Percentiles rank a stretch among this genome's conserved stretches.
phyloP scores from a whole-genome alignment of 2,329 filamentous ascomycete genomes.

The Metarhizium brunneum region DNA sequence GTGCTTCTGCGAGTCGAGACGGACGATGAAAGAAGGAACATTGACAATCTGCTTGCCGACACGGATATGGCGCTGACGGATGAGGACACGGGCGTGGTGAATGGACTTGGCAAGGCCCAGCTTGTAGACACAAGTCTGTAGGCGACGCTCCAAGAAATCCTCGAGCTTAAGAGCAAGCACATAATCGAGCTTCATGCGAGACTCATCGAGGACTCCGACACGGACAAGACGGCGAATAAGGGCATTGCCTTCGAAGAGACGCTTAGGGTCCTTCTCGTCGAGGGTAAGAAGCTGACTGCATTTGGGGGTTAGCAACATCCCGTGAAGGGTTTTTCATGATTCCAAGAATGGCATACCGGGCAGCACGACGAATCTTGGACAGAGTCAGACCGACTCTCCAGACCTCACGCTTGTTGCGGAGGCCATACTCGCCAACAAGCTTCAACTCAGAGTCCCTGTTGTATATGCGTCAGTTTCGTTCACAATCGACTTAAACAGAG shows the following conservation, averaged over 20 bases:
- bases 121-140: constrained; percentile 99
- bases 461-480: constrained; percentile 55
- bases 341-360: constrained; percentile 58
- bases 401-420: constrained; percentile 99
- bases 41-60: constrained; percentile 99
- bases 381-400: constrained; percentile 99
- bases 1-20: constrained; percentile 99
- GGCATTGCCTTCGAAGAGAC: constrained; percentile 99
- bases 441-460: constrained; percentile 97
- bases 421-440: constrained; percentile 99
- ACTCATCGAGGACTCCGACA: constrained; percentile 99
- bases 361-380: constrained; percentile 99
- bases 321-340: background rate
- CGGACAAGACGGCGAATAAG: constrained; percentile 99
- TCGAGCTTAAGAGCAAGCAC: constrained; percentile 98
- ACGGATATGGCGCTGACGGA: constrained; percentile 99
- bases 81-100: constrained; percentile 99
- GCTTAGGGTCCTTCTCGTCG: constrained; percentile 99
- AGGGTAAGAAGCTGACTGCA: constrained; percentile 96
- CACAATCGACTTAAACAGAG: constrained; percentile 92
- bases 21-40: constrained; percentile 98
- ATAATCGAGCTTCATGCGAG: constrained; percentile 99
- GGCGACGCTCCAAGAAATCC: constrained; percentile 99
- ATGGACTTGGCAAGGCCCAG: constrained; percentile 99
- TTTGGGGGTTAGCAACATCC: constrained; percentile 14